Base-by-base conservation (phyloP, 1,284 basidiomycete species). In the Pseudozyma sp. region DNA sequence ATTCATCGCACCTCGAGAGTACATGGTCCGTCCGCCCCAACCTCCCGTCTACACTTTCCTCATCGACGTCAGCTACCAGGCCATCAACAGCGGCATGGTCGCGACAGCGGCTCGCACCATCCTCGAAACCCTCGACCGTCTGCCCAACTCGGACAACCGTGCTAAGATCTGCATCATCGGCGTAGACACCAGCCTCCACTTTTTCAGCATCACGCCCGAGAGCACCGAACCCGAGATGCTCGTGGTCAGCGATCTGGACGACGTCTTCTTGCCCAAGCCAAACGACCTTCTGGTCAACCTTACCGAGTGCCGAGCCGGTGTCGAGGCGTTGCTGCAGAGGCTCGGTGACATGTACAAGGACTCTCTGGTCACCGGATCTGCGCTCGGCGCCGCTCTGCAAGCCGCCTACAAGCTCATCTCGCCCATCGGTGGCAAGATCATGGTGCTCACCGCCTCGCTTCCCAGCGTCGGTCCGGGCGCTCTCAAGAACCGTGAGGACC, bases 311-410 rank as follows among this genome's bases (percentile, higher is more conserved):
- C 89, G 93, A 44, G 87, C 90, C 0, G 90, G 92, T 3, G 86
- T 99, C 53, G 96, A 98, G 84, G 87, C 88, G 29, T 89, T 99
- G 33, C 89, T 99, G 2, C 89, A 90, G 43, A 87, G 92, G 62
- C 87, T 99, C 58, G 92, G 90, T 76, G 94, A 96, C 75, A 98
- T 99, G 95, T 99, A 97, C 89, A 90, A 92, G 84, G 94, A 97
- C 50, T 93, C 94, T 66, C 91, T 91, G 80, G 90, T 91, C 29
- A 90, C 95, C 59, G 96, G 94, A 8, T 96, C 93, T 83, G 96
- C 96, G 5, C 87, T 99, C 74, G 96, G 97, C n/a, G 93, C 96
- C 17, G 96, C 93, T 40, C 87, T 99, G 51, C 94, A 98, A 85
- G 94, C 95, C 39, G 97, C 94, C 19, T 97, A 92, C 88, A 96